Base-by-base conservation (phyloP, 306 rosid genomes). In the Gynostemma pentaphyllum region DNA sequence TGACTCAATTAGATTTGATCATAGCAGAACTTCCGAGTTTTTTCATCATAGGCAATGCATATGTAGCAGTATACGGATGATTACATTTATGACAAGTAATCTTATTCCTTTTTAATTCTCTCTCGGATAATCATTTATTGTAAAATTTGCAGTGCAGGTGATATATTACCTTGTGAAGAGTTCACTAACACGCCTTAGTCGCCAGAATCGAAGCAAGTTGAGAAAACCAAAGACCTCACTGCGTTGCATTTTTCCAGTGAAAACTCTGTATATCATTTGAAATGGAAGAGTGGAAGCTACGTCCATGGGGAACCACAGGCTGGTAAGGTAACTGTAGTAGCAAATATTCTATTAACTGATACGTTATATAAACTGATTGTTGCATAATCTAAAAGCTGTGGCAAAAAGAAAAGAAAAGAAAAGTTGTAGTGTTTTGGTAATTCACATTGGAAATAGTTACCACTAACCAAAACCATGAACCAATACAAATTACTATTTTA, bases 171-270 rank as follows among this genome's bases (percentile, higher is more conserved):
- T 83, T 27, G 81, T 7, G 70, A 91, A 91, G 73, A 87, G 70
- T 73, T 85, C 75, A 55, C 95, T 76, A 41, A 87, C 91, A 5
- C 82, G 96, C 47, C 89, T 71, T 57, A 91, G 81, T 55, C 96
- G 82, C 98, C 98, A 91, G 22, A 87, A 83, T 47, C 96, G 79
- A 56, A 91, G 95, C 84, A 85, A 46, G 75, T 82, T 80, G 67
- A 91, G 81, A 76, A 88, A 80, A 52, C 86, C 82, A 47, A 87
- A 87, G 39, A 67, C 62, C 34, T 67, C 73, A 26, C 65, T 70
- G 10, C 46, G 46, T 28, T 46, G 69, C 29, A 22, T 27, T 28
- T 68, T 61, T 56, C 86, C 85, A 0, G 81, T 75, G 52, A 79
- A 15, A 68, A 87, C 60, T 79, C 72, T 78, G 77, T 67, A 39